Evolutionary conservation across 2,329 filamentous ascomycete genomes (phyloP), one percentile per base, ranked within the genome.

Genomic region (Fusarium zealandicum): DNA sequence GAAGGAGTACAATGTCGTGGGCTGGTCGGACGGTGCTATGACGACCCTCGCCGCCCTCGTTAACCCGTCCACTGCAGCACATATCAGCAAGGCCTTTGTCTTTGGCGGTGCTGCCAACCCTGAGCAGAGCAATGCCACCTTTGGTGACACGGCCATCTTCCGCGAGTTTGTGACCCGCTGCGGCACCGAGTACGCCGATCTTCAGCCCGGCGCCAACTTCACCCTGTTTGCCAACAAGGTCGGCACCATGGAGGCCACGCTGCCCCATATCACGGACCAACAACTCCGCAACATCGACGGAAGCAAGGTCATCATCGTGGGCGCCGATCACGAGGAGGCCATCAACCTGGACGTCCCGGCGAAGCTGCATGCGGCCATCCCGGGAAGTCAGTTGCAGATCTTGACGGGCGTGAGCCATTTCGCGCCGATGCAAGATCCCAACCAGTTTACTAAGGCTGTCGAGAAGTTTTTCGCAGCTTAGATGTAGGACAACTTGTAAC

Each of bases 21-120:
- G 75, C 20, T 78, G 75, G 76, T 76, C 73, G 8, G 76, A 78
- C 46, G 75, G 75, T 33, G 75, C 70, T 30, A 71, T 71, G 16
- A 73, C 73, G 6, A 74, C 74, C 2, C 69, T 76, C 5, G 63
- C 72, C 3, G 70, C 68, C 6, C 70, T 77, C 18, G 62, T 74
- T 32, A 67, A 75, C 66, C 44, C 67, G 1, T 62, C 53, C 11
- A 69, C 69, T 33, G 59, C 68, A 2, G 53, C 64, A 1, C 61
- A 67, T 17, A 76, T 77, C 50, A 63, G 71, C 33, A 74, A 73
- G 57, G 75, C 76, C 4, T 76, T 78, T 41, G 42, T 77, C 40
- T 78, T 76, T 35, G 75, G 73, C 20, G 69, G 65, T 27, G 67
- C 67, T 27, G 67, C 72, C 39, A 67, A 59, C 5, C 66, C 67